Evolutionary conservation across 352 stramenopile genomes (phyloP), one percentile per base, ranked within the genome.

Genomic region (Pythium aphanidermatum): DNA sequence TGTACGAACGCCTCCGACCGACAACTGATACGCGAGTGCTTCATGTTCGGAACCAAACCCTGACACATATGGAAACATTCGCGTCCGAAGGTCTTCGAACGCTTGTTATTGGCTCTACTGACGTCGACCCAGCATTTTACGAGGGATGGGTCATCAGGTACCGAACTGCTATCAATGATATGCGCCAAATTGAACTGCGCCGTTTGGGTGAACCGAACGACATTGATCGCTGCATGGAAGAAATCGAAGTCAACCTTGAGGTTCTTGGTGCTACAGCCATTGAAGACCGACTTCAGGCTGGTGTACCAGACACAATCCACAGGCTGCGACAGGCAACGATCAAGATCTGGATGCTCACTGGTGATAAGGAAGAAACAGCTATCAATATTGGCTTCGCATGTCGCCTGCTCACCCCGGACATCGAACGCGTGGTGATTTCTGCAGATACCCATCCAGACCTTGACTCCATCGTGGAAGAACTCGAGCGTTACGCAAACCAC

Each of bases 301-400:
- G 87, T 4, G 93, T 98, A 2, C 89, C 90, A 0, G 85, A 95
- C 40, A 92, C 88, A 8, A 98, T 98, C 51, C 77, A 82, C 49
- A 86, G 92, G 43, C 60, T 98, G n/a, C 77, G 83, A 0, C 68
- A 92, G 35, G 93, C 92, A 6, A 87, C 89, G 9, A 96, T 98
- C 44, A 96, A 96, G 64, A 82, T 98, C 28, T 98, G 91, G 88
- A 95, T 98, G 69, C 78, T 98, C 17, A 98, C 92, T 4, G 92
- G 92, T 6, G 92, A 98, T 59, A 98, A 98, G 61, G 68, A 95
- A 51, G 92, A 98, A 58, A 98, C 92, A 4, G 92, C 92, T 11
- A 97, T 98, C 55, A 98, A 98, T 60, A 98, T 98, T 59, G 93
- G 82, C n/a, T 97, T 96, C 61, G 84, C 88, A 6, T 96, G 84